A percentile compares a stretch with the other conserved stretches of the same genome.
Conservation (phyloP, 441 rosid species). For the Jatropha multifida region DNA sequence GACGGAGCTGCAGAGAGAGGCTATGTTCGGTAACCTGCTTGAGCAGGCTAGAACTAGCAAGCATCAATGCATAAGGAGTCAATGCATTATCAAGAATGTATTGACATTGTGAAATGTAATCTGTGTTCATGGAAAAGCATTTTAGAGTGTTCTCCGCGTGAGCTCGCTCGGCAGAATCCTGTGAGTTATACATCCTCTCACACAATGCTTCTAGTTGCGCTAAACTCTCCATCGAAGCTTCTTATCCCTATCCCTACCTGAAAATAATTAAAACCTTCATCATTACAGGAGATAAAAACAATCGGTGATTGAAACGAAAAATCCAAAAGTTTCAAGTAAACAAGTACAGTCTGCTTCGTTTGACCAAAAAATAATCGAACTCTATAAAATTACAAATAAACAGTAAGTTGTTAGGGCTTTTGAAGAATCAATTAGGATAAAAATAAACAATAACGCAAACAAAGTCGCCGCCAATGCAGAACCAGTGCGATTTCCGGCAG, state of each 20-base stretch:
- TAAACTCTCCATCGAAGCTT: slow-evolving; percentile 76
- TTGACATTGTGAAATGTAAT: slow-evolving; percentile 95
- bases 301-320: too few species aligned
- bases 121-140: slow-evolving; percentile 85
- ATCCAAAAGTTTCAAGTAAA: neutral
- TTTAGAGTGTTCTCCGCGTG: slow-evolving; percentile 93
- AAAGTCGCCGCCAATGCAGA: neutral
- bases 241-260: neutral
- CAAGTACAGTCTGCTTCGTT: slow-evolving; percentile 1
- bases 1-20: slow-evolving; percentile 84
- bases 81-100: slow-evolving; percentile 96
- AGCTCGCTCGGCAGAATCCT: slow-evolving; percentile 87
- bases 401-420: neutral
- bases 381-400: neutral
- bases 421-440: neutral
- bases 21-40: slow-evolving; percentile 98
- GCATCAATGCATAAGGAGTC: slow-evolving; percentile 97
- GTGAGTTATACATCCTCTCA: slow-evolving; percentile 94
- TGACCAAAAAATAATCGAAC: neutral
- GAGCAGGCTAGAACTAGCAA: slow-evolving; percentile 95
- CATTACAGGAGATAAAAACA: neutral
- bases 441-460: neutral
- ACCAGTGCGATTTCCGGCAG: neutral
- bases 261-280: slow-evolving; percentile 4
- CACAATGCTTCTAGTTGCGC: slow-evolving; percentile 97